phyloP scores from a whole-genome alignment of 1,139 yeast genomes.

The Suhomyces maxii region DNA sequence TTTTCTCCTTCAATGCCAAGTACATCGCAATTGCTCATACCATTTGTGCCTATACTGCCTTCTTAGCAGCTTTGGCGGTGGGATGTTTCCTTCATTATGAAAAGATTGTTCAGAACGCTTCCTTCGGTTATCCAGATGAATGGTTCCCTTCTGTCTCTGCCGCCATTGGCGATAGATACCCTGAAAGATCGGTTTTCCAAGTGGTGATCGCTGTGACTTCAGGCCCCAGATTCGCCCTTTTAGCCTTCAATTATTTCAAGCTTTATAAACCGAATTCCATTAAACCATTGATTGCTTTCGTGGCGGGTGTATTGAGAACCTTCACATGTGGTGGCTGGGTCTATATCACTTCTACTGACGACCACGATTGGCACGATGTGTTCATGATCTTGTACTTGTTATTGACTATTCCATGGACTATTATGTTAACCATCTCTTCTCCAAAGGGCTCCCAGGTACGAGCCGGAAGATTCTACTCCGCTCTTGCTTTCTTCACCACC shows the following conservation, averaged over 20 bases:
- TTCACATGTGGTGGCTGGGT: slow-evolving; percentile 99
- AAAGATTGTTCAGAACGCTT: slow-evolving; percentile 84
- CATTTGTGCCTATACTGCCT: slow-evolving; percentile 68
- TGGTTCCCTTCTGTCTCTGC: slow-evolving; percentile 99
- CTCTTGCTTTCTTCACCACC: slow-evolving; percentile 62
- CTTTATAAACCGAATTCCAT: slow-evolving; percentile 38
- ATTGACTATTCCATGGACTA: slow-evolving; percentile 89
- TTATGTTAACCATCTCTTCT: slow-evolving; percentile 58
- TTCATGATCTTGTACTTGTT: slow-evolving; percentile 91
- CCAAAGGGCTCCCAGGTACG: slow-evolving; percentile 48
- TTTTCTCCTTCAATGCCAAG: slow-evolving; percentile 52
- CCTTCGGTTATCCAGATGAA: slow-evolving; percentile 91
- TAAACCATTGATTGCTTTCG: slow-evolving; percentile 44
- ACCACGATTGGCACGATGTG: slow-evolving; percentile 93
- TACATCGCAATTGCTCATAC: slow-evolving; percentile 72
- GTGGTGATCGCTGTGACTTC: slow-evolving; percentile 75
- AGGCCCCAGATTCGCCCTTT: slow-evolving; percentile 81
- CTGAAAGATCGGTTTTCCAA: slow-evolving; percentile 92
- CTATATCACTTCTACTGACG: slow-evolving; percentile 93
- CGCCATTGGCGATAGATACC: slow-evolving; percentile 93
- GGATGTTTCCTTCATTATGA: slow-evolving; percentile 77
- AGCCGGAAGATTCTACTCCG: slow-evolving; percentile 54
- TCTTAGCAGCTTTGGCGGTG: slow-evolving; percentile 67
- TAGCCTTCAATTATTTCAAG: slow-evolving; percentile 58
- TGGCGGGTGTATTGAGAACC: slow-evolving; percentile 76